A percentile compares a stretch with the other conserved stretches of the same genome.
phyloP scores from a whole-genome alignment of 2,329 filamentous ascomycete genomes.

The Mariannaea elegans region DNA sequence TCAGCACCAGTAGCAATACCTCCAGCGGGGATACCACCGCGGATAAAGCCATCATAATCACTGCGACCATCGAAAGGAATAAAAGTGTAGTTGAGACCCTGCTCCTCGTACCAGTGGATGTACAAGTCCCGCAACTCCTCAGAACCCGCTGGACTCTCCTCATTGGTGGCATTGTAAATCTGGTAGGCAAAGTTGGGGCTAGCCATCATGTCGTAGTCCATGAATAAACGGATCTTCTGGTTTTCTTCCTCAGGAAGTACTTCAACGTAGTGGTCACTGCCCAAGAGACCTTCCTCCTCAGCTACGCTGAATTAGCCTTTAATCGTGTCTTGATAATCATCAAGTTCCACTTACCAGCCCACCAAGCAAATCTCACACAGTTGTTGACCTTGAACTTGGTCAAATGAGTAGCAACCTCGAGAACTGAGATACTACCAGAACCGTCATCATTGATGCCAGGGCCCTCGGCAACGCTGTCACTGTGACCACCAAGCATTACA shows the following conservation, averaged over 20 bases:
- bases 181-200: slow-evolving; percentile 73
- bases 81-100: slow-evolving; percentile 72
- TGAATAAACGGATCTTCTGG: slow-evolving; percentile 69
- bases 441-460: slow-evolving; percentile 84
- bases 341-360: slow-evolving; percentile 50
- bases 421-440: slow-evolving; percentile 69
- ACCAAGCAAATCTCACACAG: slow-evolving; percentile 74
- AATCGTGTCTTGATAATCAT: neutral
- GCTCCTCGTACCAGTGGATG: slow-evolving; percentile 69
- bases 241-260: slow-evolving; percentile 67
- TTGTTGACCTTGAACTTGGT: slow-evolving; percentile 67
- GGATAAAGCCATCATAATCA: slow-evolving; percentile 82
- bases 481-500: slow-evolving; percentile 72
- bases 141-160: slow-evolving; percentile 74
- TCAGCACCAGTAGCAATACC: slow-evolving; percentile 83
- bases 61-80: slow-evolving; percentile 82
- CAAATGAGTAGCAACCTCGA: slow-evolving; percentile 70
- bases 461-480: slow-evolving; percentile 68
- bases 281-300: slow-evolving; percentile 73
- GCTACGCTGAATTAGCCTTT: slow-evolving; percentile 42
- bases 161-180: slow-evolving; percentile 78
- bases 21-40: slow-evolving; percentile 75
- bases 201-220: slow-evolving; percentile 78
- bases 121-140: slow-evolving; percentile 75
- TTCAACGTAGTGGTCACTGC: slow-evolving; percentile 69